Evolutionary conservation across 2,329 filamentous ascomycete genomes (phyloP).

Genomic region (Alternaria incomplexa): DNA sequence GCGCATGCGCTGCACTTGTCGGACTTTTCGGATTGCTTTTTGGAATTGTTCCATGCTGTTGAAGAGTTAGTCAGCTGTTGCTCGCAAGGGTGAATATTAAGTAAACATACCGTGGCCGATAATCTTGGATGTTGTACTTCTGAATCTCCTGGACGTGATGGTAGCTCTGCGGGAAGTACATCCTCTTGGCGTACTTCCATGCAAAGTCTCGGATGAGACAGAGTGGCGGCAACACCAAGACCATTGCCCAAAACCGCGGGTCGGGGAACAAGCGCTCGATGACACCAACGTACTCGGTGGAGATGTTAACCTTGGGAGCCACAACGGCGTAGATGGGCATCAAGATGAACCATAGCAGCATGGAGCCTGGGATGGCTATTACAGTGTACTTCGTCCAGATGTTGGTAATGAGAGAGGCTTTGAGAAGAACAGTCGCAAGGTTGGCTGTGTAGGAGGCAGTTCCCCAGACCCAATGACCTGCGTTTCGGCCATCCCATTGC

Average conservation of each 20-base stretch:
- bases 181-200: slow-evolving; percentile 97
- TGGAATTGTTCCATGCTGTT: slow-evolving; percentile 98
- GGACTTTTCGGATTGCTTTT: slow-evolving; percentile 97
- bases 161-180: slow-evolving; percentile 95
- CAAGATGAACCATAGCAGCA: slow-evolving; percentile 90
- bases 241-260: slow-evolving; percentile 90
- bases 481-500: slow-evolving; percentile 77
- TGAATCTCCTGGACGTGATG: slow-evolving; percentile 99
- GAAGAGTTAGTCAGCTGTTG: background rate
- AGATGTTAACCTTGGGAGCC: slow-evolving; percentile 81
- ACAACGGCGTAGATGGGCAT: slow-evolving; percentile 86
- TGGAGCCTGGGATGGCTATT: slow-evolving; percentile 90
- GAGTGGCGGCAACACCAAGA: slow-evolving; percentile 76
- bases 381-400: slow-evolving; percentile 99
- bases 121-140: slow-evolving; percentile 99
- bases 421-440: slow-evolving; percentile 91
- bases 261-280: slow-evolving; percentile 80
- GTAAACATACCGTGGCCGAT: slow-evolving; percentile 80
- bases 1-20: slow-evolving; percentile 98
- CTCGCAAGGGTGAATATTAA: background rate
- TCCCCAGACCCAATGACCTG: slow-evolving; percentile 98
- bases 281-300: slow-evolving; percentile 82
- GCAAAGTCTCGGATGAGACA: slow-evolving; percentile 88
- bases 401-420: slow-evolving; percentile 92
- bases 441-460: slow-evolving; percentile 92